Evolutionary conservation across 2,329 filamentous ascomycete species (phyloP), one percentile per base, ranked within the genome.

Genomic region (Aspergillus aculeatinus): DNA sequence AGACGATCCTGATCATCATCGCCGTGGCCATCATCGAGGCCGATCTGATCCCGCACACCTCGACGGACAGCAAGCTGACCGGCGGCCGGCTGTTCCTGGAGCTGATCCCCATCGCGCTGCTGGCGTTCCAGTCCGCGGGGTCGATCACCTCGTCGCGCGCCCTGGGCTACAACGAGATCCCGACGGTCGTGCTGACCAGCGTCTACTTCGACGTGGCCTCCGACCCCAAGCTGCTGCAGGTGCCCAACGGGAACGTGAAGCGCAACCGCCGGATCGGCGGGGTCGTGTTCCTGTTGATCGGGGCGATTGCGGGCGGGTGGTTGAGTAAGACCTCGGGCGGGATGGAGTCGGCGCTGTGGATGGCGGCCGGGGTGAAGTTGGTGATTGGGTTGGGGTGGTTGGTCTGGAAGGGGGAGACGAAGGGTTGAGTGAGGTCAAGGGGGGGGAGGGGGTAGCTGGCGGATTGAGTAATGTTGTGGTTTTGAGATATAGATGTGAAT

Each of bases 151-250:
- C 68, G 3, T 69, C 67, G 57, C 67, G 72, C 12, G 60, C 65
- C 5, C 51, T 74, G 53, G 69, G 67, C 1, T 68, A 68, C 51
- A 67, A 67, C 49, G 73, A 74, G 55, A 68, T 75, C 12, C 72
- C 72, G 2, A 73, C 71, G 1, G 72, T 75, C 7, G 73, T 75
- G 3, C 62, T 75, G 29, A 74, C 73, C 10, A 73, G 68, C 49
- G 62, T 73, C 29, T 54, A 72, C 9, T 72, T 69, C 54, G 71
- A 75, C 60, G 56, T 75, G 16, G 65, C 70, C 54, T 71, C 70
- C 1, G 70, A 72, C 19, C 67, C 69, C 0, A 67, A 70, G 55
- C 39, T 72, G 14, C 71, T 72, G 19, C 49, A 69, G 11, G 12
- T 70, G 23, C 65, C 63, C 21, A 72, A 71, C 35, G 39, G 39